Conservation (phyloP, 1,284 basidiomycete species). For the Pterula multifida region DNA sequence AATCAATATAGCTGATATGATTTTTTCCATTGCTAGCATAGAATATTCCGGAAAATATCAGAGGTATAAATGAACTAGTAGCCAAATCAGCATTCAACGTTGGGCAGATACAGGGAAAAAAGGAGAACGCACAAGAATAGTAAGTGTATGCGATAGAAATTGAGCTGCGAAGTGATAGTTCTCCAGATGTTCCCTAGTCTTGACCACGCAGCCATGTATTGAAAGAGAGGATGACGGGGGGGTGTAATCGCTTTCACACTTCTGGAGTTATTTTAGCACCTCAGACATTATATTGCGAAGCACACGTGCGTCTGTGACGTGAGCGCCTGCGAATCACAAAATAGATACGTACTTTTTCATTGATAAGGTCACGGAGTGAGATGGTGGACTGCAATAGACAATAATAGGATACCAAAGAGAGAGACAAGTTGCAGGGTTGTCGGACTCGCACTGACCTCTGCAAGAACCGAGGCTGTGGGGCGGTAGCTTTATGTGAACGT, state of each 20-base stretch:
- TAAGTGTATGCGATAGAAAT: slow-evolving; percentile 1
- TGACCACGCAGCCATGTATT: neutral
- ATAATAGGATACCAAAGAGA: too few species aligned
- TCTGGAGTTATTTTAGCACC: neutral
- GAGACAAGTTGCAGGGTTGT: too few species aligned
- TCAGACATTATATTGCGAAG: neutral
- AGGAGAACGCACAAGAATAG: slow-evolving; percentile 33
- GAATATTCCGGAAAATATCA: slow-evolving; percentile 63
- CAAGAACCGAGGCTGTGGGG: too few species aligned
- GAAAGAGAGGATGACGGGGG: neutral
- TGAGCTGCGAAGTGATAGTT: neutral
- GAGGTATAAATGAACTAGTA: slow-evolving; percentile 58
- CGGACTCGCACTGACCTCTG: too few species aligned
- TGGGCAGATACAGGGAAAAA: neutral
- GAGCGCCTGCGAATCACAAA: neutral
- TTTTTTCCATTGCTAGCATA: slow-evolving; percentile 62
- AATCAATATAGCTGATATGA: slow-evolving; percentile 60
- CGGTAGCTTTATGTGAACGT: too few species aligned
- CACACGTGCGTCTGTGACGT: neutral
- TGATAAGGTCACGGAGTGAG: too few species aligned
- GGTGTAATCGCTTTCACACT: neutral
- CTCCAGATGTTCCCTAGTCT: neutral
- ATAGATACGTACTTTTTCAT: neutral
- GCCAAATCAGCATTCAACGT: slow-evolving; percentile 7
- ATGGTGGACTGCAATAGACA: too few species aligned